Conservation (phyloP, 164 flowering plant species). For the Sedum album region DNA sequence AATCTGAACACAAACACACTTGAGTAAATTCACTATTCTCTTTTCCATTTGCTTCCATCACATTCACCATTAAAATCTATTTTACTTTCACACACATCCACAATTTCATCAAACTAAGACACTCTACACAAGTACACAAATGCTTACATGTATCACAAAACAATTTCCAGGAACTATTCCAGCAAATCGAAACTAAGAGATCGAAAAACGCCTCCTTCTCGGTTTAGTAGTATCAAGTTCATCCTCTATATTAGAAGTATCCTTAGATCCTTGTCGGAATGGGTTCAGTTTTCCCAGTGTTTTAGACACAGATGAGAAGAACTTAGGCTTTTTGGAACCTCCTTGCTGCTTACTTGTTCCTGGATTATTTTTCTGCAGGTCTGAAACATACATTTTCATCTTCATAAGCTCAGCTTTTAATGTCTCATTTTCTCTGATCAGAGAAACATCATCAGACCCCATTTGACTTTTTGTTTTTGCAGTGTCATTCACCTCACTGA, state of each 20-base stretch:
- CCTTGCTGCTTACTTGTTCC: conserved; percentile 5
- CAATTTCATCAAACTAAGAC: background rate
- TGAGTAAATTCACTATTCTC: too few relatives aligned
- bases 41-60: too few relatives aligned
- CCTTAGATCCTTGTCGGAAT: conserved; percentile 77
- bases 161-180: background rate
- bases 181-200: conserved; percentile 32
- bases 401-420: conserved; percentile 60
- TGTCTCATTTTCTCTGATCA: conserved; percentile 69
- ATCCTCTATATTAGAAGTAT: conserved; percentile 55
- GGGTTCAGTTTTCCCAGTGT: conserved; percentile 86
- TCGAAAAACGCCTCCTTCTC: conserved; percentile 83
- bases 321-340: conserved; percentile 30
- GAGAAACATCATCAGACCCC: conserved; percentile 42
- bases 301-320: conserved; percentile 81
- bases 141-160: background rate
- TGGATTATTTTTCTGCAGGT: conserved; percentile 37
- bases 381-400: conserved; percentile 70
- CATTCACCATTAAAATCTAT: background rate
- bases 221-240: conserved; percentile 58
- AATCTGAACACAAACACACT: too few relatives aligned
- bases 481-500: conserved; percentile 26
- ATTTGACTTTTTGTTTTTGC: conserved; percentile 41
- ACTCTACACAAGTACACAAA: background rate
- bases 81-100: background rate